These are phyloP conservation scores for Pholiota adiposa DNA, from an alignment of 1,284 basidiomycete species.

Conservation along the genomic window DNA sequence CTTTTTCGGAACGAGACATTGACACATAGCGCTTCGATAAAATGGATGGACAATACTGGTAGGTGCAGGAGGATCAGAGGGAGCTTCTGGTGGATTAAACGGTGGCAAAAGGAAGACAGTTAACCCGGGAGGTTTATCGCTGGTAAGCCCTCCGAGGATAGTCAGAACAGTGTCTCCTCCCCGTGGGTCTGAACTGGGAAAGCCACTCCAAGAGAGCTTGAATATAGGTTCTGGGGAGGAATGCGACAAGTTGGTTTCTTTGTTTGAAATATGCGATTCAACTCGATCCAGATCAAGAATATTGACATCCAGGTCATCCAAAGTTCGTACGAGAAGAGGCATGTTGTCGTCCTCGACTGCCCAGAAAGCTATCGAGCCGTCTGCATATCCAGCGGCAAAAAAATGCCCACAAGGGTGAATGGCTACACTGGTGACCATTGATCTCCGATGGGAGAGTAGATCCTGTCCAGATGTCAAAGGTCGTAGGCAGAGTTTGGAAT, in stretches of 20 bases:
- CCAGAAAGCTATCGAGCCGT: slow-evolving; percentile 91
- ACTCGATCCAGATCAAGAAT: slow-evolving; percentile 50
- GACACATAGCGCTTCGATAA: slow-evolving; percentile 66
- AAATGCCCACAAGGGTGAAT: slow-evolving; percentile 74
- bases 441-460: slow-evolving; percentile 72
- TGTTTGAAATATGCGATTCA: slow-evolving; percentile 42
- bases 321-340: slow-evolving; percentile 80
- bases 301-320: slow-evolving; percentile 61
- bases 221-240: slow-evolving; percentile 79
- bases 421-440: slow-evolving; percentile 73
- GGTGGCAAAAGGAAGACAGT: slow-evolving; percentile 75
- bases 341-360: slow-evolving; percentile 80
- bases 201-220: slow-evolving; percentile 86
- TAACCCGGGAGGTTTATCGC: slow-evolving; percentile 64
- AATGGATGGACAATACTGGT: slow-evolving; percentile 47
- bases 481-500: not conserved
- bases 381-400: slow-evolving; percentile 77
- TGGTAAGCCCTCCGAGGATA: slow-evolving; percentile 76
- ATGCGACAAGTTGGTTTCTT: slow-evolving; percentile 13
- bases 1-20: slow-evolving; percentile 61
- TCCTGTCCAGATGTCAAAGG: slow-evolving; percentile 44
- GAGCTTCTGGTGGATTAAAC: slow-evolving; percentile 62
- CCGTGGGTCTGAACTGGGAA: slow-evolving; percentile 67
- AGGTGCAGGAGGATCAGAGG: slow-evolving; percentile 33
- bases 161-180: slow-evolving; percentile 75